A percentile compares a stretch with the other conserved stretches of the same genome.
phyloP scores from a whole-genome alignment of 495 filamentous ascomycete genomes.

The Geoglossum glabrum region DNA sequence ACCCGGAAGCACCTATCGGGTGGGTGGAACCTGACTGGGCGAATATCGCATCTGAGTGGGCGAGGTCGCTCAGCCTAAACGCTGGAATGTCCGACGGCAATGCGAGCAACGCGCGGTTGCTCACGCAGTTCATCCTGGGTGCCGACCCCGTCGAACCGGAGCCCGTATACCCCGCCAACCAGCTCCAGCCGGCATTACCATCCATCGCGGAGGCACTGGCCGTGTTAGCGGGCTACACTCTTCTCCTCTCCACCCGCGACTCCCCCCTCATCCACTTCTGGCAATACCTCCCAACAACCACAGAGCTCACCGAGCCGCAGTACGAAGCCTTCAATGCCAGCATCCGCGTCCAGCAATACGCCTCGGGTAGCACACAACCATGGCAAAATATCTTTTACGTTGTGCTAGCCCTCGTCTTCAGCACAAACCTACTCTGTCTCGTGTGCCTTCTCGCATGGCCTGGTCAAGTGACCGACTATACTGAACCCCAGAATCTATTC shows the following conservation, averaged over 20 bases:
- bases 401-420: conserved; percentile 38
- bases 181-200: conserved; percentile 28
- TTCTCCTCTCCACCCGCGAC: conserved; percentile 30
- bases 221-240: conserved; percentile 41
- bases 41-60: conserved; percentile 37
- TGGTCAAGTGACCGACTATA: conserved; percentile 51
- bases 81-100: conserved; percentile 36
- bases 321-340: conserved; percentile 35
- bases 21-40: conserved; percentile 30
- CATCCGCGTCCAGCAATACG: conserved; percentile 37
- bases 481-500: conserved; percentile 55
- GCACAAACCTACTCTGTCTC: conserved; percentile 41
- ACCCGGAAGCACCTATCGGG: conserved; percentile 18
- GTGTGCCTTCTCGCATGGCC: conserved; percentile 29
- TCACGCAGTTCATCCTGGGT: conserved; percentile 30
- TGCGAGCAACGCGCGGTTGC: conserved; percentile 39
- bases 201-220: conserved; percentile 47
- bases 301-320: conserved; percentile 18
- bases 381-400: conserved; percentile 46
- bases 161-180: neutral
- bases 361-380: conserved; percentile 30
- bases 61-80: conserved; percentile 33
- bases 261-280: conserved; percentile 37
- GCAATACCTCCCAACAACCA: no score
- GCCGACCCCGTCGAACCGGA: conserved; percentile 2